phyloP scores from a whole-genome alignment of 371 early-diverging fungal genomes.

The Apophysomyces elegans region DNA sequence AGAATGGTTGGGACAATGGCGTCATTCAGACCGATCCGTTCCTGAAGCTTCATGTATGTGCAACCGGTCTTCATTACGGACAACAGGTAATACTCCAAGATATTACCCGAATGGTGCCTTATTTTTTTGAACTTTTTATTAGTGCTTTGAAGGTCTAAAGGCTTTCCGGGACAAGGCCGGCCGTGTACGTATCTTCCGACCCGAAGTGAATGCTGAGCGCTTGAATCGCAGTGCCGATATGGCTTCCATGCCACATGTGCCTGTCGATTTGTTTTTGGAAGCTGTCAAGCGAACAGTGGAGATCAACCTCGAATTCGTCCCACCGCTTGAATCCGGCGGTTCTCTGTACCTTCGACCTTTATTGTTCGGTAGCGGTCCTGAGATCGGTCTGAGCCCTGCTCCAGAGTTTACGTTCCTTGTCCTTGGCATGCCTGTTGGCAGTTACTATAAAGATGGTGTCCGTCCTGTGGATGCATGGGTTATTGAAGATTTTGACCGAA shows the following conservation, averaged over 20 bases:
- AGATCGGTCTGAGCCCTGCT: conserved; percentile 69
- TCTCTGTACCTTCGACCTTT: conserved; percentile 75
- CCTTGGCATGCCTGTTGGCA: conserved; percentile 75
- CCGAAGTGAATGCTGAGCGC: conserved; percentile 74
- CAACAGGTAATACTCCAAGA: conserved; percentile 55
- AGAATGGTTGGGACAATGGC: conserved; percentile 69
- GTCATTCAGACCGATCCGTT: conserved; percentile 53
- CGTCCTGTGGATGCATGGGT: conserved; percentile 73
- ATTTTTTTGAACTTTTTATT: not conserved
- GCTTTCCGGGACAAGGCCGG: conserved; percentile 78
- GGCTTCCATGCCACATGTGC: conserved; percentile 65
- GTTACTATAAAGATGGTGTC: conserved; percentile 71
- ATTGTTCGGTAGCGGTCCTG: conserved; percentile 73
- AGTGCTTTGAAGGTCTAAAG: conserved; percentile 86
- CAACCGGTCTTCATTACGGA: conserved; percentile 75
- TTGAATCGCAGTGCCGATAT: conserved; percentile 62
- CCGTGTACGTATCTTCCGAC: conserved; percentile 77
- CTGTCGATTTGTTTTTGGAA: conserved; percentile 70
- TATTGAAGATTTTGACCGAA: conserved; percentile 74
- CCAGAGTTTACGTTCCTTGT: conserved; percentile 77
- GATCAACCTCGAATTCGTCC: conserved; percentile 75
- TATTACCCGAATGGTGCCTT: not conserved
- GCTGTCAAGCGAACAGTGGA: conserved; percentile 62
- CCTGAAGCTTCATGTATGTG: conserved; percentile 56
- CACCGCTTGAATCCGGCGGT: conserved; percentile 68